Base-by-base conservation (phyloP, 345 rosid genomes). In the Gossypium mustelinum region DNA sequence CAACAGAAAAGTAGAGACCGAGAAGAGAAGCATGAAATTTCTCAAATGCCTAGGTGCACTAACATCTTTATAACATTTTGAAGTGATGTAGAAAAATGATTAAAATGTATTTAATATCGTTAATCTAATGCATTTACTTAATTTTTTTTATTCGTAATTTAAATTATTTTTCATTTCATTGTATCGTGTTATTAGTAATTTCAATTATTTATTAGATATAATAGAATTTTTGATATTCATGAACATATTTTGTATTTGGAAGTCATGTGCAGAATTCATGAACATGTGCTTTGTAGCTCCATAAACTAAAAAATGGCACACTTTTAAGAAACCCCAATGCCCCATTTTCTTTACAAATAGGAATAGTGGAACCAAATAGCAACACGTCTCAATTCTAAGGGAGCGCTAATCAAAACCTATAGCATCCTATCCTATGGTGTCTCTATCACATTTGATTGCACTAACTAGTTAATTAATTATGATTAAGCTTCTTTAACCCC, bases 351-450 rank as follows among this genome's bases (percentile, higher is more conserved):
- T 29, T 41, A 20, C 12, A 1, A 9, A 20, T 3, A 20, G n/a
- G 47, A 11, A 45, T 18, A 5, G 2, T 12, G 27, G 29, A 27
- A 39, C 20, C 29, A 22, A 9, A 0, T 25, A 24, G 20, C 39
- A 18, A 43, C 67, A 73, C 76, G 68, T 60, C 9, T n/a, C n/a
- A 54, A 14, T 11, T 41, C 44, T 43, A 41, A 72, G n/a, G 12
- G 34, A 45, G 75, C 8, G 55, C 75, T 72, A 58, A 44, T 8
- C 52, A 58, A 58, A 66, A 6, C 70, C 54, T 66, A 58, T 11
- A 57, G 29, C 27, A 65, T 18, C 51, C 51, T 43, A 7, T 18
- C 27, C 27, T 11, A 43, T 65, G 17, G 17, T 18, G 2, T 11
- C 9, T 1, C 3, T 4, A 11, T 10, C 11, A 7, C 14, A 44